Evolutionary conservation across 1,284 basidiomycete species (phyloP), one percentile per base, ranked within the genome.

Genomic region (Leccinum subrobustum): DNA sequence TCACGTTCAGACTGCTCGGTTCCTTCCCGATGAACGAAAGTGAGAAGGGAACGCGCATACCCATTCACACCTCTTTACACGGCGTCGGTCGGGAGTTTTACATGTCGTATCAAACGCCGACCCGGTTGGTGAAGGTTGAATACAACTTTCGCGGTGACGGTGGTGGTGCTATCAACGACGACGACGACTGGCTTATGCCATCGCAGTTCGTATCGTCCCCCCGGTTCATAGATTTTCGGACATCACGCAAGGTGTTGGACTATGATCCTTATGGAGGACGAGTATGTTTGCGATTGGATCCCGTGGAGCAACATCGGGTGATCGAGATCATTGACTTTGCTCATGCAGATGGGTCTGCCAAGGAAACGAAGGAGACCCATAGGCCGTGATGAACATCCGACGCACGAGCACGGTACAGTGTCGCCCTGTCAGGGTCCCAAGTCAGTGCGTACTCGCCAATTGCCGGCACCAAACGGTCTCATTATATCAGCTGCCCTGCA

Each of bases 201-300:
- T 35, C 33, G 33, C 33, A 35, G 33, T 35, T 35, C 14, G 33
- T 35, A 35, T 35, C 33, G 14, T 35, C 33, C 12, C 18, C 42
- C 42, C 8, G 9, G 18, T 18, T 42, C n/a, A 42, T 35, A 35
- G 33, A 35, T 14, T 35, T 44, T 9, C 42, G 5, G 18, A 12
- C 42, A 44, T 20, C 42, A 35, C 33, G 33, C 33, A 35, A 35
- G 33, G 47, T 69, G 14, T 31, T 50, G 55, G 67, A 70, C 42
- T 69, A 69, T 44, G 69, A 68, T 50, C 67, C 65, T 4, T 70
- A 68, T 55, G 53, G 56, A 0, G 67, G 69, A 1, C 60, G 65
- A 53, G 44, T 70, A 20, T 71, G 60, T 27, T 20, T 69, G 6
- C 50, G 29, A 44, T 51, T 9, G 39, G 0, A 4, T 16, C 23